These are phyloP conservation scores for Trichoderma atroviride DNA, from an alignment of 2,329 filamentous ascomycete genomes.

Conservation along the genomic window DNA sequence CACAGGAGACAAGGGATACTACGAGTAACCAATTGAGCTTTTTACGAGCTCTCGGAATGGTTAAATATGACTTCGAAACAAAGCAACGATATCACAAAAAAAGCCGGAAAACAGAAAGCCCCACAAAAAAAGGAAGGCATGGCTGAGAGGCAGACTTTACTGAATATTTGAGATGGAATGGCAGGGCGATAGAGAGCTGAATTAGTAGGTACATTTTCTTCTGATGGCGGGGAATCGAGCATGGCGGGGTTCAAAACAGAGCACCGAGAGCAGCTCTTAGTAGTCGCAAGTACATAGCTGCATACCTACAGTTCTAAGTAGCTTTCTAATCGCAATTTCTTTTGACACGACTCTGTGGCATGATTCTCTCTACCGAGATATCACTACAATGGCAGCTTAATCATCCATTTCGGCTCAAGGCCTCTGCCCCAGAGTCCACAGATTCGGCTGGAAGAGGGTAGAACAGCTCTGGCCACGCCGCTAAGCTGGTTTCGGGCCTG, in stretches of 20 bases:
- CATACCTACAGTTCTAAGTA: too few relatives aligned
- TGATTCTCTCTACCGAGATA: neutral
- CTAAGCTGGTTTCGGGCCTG: conserved; percentile 40
- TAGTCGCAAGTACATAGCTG: neutral
- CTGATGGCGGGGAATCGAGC: neutral
- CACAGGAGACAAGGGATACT: neutral
- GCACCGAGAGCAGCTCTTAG: neutral
- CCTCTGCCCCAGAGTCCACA: conserved; percentile 12
- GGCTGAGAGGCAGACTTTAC: neutral
- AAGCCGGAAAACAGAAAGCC: neutral
- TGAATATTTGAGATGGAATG: too few relatives aligned
- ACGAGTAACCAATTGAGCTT: neutral
- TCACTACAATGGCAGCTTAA: neutral
- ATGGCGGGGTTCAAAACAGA: conserved; percentile 4
- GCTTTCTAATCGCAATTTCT: neutral
- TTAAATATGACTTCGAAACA: neutral
- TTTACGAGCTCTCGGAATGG: neutral
- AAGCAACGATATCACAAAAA: neutral
- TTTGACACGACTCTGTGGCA: neutral
- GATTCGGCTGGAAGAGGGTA: conserved; percentile 45
- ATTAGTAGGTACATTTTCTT: neutral
- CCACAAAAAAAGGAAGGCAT: neutral
- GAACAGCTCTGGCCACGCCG: conserved; percentile 36
- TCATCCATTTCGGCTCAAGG: conserved; percentile 16
- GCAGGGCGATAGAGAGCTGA: neutral